phyloP scores from a whole-genome alignment of 495 filamentous ascomycete genomes.

The Polyplosphaeria fusca region DNA sequence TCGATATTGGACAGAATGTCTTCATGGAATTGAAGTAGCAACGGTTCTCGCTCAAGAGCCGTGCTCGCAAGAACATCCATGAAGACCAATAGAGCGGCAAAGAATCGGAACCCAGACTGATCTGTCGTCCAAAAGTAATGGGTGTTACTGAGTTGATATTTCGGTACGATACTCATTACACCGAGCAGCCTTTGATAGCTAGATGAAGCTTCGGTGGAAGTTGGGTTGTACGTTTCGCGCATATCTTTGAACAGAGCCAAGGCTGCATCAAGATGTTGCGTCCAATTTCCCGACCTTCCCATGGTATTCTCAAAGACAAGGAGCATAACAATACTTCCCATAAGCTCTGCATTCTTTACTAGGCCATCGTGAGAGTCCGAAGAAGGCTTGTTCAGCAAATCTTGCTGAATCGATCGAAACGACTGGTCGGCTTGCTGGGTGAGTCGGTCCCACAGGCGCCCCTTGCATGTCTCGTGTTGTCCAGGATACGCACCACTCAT shows the following conservation, averaged over 20 bases:
- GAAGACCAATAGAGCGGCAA: conserved; percentile 4
- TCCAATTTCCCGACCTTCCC: conserved; percentile 4
- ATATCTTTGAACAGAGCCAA: conserved; percentile 7
- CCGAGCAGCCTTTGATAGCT: neutral
- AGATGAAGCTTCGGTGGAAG: neutral
- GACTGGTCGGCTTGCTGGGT: conserved; percentile 3
- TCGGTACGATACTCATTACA: neutral
- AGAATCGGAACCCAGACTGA: conserved; percentile 12
- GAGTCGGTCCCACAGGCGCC: neutral
- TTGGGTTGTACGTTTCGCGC: neutral
- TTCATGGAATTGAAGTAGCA: neutral
- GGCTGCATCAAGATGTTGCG: conserved; percentile 3
- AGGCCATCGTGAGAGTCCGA: neutral
- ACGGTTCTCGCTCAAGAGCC: neutral
- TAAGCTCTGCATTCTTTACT: neutral
- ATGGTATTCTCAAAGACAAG: conserved; percentile 4
- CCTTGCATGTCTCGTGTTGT: neutral
- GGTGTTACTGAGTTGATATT: neutral
- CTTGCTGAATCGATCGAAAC: conserved; percentile 2
- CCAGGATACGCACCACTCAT: neutral
- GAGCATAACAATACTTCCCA: conserved; percentile 2
- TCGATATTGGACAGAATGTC: neutral
- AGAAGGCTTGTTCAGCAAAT: neutral
- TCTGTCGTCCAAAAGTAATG: conserved; percentile 5
- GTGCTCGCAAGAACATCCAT: conserved; percentile 11